Evolutionary conservation across 768 basidiomycete genomes (phyloP).

Genomic region (Pleurotus citrinopileatus): DNA sequence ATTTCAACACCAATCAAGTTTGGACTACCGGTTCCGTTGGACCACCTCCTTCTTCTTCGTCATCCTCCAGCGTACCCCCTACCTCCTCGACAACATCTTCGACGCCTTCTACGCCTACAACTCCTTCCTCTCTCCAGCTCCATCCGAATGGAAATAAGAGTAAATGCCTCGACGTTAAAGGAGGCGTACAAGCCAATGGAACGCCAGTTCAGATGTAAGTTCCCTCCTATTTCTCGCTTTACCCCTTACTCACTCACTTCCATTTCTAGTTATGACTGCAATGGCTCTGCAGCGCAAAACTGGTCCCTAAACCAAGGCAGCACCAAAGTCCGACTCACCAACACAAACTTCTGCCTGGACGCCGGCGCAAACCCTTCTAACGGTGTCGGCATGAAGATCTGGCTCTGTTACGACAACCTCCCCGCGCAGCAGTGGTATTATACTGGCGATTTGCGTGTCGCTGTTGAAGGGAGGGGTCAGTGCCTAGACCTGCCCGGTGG

Average conservation of each 20-base stretch:
- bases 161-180: conserved; percentile 6
- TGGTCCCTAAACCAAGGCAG: background rate
- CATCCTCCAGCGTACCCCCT: no score
- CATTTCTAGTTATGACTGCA: background rate
- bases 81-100: no score
- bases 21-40: no score
- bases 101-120: no score
- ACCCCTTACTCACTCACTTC: background rate
- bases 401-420: background rate
- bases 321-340: background rate
- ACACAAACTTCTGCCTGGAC: background rate
- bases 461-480: background rate
- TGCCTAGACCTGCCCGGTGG: background rate
- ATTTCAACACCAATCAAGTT: background rate
- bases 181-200: background rate
- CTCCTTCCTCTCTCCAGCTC: background rate
- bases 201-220: conserved; percentile 1
- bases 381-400: background rate
- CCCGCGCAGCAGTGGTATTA: background rate
- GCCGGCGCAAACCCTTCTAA: background rate
- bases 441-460: background rate
- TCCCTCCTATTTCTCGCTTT: background rate
- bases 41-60: no score
- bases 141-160: background rate
- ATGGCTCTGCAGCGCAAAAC: background rate